Conservation (phyloP, 352 stramenopile genomes). For the Phytopythium oedochilum region DNA sequence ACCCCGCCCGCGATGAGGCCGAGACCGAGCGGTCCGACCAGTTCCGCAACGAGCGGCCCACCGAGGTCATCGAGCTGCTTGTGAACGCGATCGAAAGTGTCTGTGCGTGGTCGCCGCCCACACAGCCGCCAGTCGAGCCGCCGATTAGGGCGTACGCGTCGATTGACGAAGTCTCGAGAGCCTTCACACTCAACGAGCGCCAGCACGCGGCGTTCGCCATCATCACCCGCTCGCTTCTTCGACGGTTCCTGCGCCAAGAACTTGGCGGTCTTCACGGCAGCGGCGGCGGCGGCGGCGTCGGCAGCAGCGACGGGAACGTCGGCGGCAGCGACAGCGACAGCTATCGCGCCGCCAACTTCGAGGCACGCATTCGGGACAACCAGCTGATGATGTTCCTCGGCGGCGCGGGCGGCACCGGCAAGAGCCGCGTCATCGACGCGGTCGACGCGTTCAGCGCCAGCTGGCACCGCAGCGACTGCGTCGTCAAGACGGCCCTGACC, state of each 20-base stretch:
- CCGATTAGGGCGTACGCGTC: background rate
- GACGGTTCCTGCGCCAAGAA: conserved; percentile 2
- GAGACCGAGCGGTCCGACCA: background rate
- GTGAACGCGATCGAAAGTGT: background rate
- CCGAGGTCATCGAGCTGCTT: conserved; percentile 7
- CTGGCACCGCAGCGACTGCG: background rate
- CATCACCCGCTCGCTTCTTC: conserved; percentile 2
- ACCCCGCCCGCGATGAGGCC: background rate
- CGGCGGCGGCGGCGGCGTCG: background rate
- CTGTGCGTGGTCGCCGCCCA: background rate
- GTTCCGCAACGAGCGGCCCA: background rate
- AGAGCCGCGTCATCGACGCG: conserved; percentile 9
- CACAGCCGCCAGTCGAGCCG: background rate
- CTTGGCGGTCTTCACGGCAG: background rate
- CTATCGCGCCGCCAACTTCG: conserved; percentile 1
- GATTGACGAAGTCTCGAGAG: background rate
- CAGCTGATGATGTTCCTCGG: conserved; percentile 7
- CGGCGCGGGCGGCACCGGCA: conserved; percentile 5
- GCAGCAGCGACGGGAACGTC: no score
- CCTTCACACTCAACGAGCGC: conserved; percentile 1
- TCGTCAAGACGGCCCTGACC: background rate
- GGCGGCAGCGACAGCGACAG: no score
- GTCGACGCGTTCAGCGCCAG: conserved; percentile 4
- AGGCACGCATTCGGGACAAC: background rate
- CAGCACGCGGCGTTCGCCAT: conserved; percentile 3